phyloP scores from a whole-genome alignment of 805 yeast genomes.

The Candida ipomoeae region DNA sequence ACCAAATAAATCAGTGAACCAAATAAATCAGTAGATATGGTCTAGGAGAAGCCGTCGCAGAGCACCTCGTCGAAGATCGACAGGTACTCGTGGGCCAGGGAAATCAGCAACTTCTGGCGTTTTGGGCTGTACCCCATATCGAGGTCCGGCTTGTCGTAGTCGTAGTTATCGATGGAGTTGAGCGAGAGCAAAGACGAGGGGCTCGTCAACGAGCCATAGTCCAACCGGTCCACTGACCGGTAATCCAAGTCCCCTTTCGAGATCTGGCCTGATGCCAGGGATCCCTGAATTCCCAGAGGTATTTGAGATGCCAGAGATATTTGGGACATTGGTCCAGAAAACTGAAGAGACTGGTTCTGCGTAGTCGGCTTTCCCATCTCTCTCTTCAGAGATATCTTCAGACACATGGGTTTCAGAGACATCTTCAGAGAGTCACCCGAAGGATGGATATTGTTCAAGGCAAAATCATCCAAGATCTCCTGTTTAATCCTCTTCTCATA shows the following conservation, averaged over 20 bases:
- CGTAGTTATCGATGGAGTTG: slow-evolving; percentile 25
- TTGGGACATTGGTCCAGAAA: too few relatives aligned
- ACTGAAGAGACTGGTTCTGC: too few relatives aligned
- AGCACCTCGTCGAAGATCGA: slow-evolving; percentile 19
- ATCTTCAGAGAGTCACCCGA: too few relatives aligned
- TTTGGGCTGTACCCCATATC: slow-evolving; percentile 13
- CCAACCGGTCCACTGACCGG: background rate
- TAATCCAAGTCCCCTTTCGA: background rate
- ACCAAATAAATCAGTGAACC: background rate
- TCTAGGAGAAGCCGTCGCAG: slow-evolving; percentile 17
- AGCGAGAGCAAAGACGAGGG: slow-evolving; percentile 36
- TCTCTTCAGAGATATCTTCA: background rate
- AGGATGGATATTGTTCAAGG: slow-evolving; percentile 31
- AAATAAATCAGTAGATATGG: background rate
- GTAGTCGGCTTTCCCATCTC: background rate
- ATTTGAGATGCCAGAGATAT: too few relatives aligned
- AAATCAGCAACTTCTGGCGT: slow-evolving; percentile 15
- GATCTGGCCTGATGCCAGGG: too few relatives aligned
- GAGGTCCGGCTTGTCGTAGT: slow-evolving; percentile 12
- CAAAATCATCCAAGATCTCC: slow-evolving; percentile 38
- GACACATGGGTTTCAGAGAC: too few relatives aligned
- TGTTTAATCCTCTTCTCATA: slow-evolving; percentile 30
- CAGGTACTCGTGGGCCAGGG: slow-evolving; percentile 14
- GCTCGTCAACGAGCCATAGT: slow-evolving; percentile 25
- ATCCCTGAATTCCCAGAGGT: too few relatives aligned